Evolutionary conservation across 192 early-diverging fungal species (phyloP).

Genomic region (Coemansia sp.): DNA sequence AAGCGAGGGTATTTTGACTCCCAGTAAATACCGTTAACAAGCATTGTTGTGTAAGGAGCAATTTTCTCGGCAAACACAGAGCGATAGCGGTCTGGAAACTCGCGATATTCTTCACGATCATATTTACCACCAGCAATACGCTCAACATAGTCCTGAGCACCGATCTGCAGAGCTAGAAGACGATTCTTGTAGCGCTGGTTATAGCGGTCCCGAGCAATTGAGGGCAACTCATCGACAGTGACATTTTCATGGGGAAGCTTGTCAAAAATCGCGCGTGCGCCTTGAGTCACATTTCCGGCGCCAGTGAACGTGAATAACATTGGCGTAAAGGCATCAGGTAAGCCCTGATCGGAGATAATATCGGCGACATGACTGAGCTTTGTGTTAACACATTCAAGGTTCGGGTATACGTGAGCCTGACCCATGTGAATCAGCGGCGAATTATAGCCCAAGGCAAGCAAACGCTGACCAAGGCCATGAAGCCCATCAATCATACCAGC

Average conservation of each 20-base stretch:
- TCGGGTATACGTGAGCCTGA: slow-evolving; percentile 73
- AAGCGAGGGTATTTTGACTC: slow-evolving; percentile 80
- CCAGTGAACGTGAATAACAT: slow-evolving; percentile 91
- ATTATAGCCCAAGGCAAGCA: slow-evolving; percentile 88
- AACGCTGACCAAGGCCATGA: slow-evolving; percentile 86
- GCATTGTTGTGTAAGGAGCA: slow-evolving; percentile 85
- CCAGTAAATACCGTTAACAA: slow-evolving; percentile 97
- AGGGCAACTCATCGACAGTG: slow-evolving; percentile 63
- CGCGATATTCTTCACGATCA: slow-evolving; percentile 67
- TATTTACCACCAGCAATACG: slow-evolving; percentile 67
- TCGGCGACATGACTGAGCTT: slow-evolving; percentile 68
- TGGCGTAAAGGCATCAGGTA: slow-evolving; percentile 85
- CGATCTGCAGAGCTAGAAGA: slow-evolving; percentile 66
- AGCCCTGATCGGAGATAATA: slow-evolving; percentile 81
- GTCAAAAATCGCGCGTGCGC: slow-evolving; percentile 88
- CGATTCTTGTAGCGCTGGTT: slow-evolving; percentile 61
- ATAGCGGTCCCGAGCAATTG: slow-evolving; percentile 59
- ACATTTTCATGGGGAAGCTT: slow-evolving; percentile 90
- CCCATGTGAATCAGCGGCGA: slow-evolving; percentile 87
- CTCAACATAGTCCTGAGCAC: slow-evolving; percentile 78
- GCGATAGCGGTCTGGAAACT: slow-evolving; percentile 73
- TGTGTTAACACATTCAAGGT: slow-evolving; percentile 61
- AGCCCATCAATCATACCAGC: slow-evolving; percentile 92
- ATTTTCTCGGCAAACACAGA: slow-evolving; percentile 83
- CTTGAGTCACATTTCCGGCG: slow-evolving; percentile 85